Conservation (phyloP, 1,284 basidiomycete species). For the Coriolopsis trogii region DNA sequence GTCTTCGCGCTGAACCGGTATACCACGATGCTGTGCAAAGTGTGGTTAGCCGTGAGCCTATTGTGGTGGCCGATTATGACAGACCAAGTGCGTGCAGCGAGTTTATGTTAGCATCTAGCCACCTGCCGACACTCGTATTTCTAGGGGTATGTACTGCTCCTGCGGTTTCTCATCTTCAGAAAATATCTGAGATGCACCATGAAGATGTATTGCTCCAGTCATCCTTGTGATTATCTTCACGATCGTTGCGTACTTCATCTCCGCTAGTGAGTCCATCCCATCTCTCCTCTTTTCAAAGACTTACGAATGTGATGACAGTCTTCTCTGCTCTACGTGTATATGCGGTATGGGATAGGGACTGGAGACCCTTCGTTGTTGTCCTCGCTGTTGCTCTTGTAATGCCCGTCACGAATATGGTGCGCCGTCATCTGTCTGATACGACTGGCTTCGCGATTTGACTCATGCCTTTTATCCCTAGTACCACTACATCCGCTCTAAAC, state of each 20-base stretch:
- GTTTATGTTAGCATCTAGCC: neutral
- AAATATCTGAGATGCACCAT: neutral
- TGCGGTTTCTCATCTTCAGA: neutral
- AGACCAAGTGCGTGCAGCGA: constrained; percentile 9
- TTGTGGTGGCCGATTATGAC: constrained; percentile 17
- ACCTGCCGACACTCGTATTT: neutral
- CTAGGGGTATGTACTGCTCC: constrained; percentile 2
- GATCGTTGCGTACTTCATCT: constrained; percentile 11
- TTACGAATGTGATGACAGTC: neutral
- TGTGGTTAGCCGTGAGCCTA: constrained; percentile 17
- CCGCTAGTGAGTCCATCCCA: constrained; percentile 14
- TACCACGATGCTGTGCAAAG: constrained; percentile 18
- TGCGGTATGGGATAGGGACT: constrained; percentile 23
- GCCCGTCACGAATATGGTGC: constrained; percentile 21
- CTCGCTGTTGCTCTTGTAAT: constrained; percentile 14
- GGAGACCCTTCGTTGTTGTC: constrained; percentile 9
- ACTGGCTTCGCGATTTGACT: too few relatives aligned
- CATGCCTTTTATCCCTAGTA: too few relatives aligned
- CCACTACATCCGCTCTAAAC: constrained; percentile 11
- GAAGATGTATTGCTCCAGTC: constrained; percentile 9
- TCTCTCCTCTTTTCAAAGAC: neutral
- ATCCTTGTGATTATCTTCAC: constrained; percentile 12
- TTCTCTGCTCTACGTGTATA: constrained; percentile 26
- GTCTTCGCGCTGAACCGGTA: constrained; percentile 27
- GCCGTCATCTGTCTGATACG: neutral